Evolutionary conservation across 257 asterid genomes (phyloP), one percentile per base, ranked within the genome.

Genomic region (Fraxinus cuspidata): DNA sequence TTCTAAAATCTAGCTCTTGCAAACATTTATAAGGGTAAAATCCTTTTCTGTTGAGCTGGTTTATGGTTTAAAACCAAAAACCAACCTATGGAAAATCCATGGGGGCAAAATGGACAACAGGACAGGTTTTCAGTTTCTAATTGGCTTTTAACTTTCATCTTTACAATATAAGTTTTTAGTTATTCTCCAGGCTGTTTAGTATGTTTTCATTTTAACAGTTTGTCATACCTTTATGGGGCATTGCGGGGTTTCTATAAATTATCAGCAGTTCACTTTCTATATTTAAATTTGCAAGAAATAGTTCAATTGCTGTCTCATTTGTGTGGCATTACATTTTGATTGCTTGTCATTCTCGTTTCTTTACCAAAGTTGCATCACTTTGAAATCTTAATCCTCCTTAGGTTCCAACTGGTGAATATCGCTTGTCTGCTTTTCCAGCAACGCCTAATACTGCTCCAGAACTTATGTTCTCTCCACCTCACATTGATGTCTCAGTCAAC

Each of bases 351-450:
- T 47, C 49, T 77, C 37, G 5, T 70, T 68, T 34, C 42, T 60
- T 42, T n/a, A 60, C 68, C 12, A 29, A 47, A 31, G 68, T 71
- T 66, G 49, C 69, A 80, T 77, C 37, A 56, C 69, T 37, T 72
- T 81, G 63, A 78, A 40, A 15, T 73, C 38, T 21, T 77, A 73
- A 73, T 84, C 49, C 73, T 76, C 79, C 76, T 78, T 90, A 95
- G 99, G 99, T 95, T 79, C 89, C 94, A 80, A 88, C 92, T 51
- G 99, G 97, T 79, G 98, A 91, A 80, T 95, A 95, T 82, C 97
- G 99, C 73, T 74, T 95, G 81, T 91, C 97, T 84, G 94, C 98
- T 79, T 83, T 92, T 73, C 91, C 97, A 69, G 97, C 98, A 70
- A 81, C 85, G 44, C 90, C 90, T 64, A 98, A 91, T 80, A 91